Evolutionary conservation across 345 rosid species (phyloP), one percentile per base, ranked within the genome.

Genomic region (Moringa oleifera): DNA sequence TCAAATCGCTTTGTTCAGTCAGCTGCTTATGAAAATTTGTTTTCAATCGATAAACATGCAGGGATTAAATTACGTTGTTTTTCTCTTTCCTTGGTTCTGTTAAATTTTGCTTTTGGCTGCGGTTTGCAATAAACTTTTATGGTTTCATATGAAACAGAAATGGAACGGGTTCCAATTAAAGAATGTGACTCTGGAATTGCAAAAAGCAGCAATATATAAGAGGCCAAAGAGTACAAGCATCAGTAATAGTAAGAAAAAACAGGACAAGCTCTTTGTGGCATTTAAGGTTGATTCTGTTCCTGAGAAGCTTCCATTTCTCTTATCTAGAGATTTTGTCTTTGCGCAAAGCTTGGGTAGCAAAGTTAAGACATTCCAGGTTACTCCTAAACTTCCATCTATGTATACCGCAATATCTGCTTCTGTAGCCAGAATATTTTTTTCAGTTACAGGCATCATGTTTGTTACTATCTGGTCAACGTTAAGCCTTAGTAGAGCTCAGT

Each of bases 281-380:
- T 68, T 79, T 33, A 49, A 75, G 23, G 25, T 76, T 15, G 68
- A 65, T 31, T 52, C 70, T 18, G n/a, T 58, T 52, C 64, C 58
- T 51, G 68, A 31, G 59, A 37, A 1, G 51, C 70, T 66, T 17
- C 83, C 83, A 20, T 71, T 76, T 66, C 66, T 80, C 37, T 68
- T 73, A 16, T 80, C 81, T 0, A 71, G 81, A 65, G 84, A 76
- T 64, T 76, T 73, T 41, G 81, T 74, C 60, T 49, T 73, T 49
- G 81, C 75, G 20, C 53, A 24, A 31, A 79, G 63, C n/a, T 18
- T 69, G 0, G 72, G 70, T 18, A 45, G 49, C 12, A 19, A 53
- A n/a, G 23, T 51, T 5, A 54, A 65, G 45, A 68, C 71, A 51
- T 76, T 65, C 56, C 58, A 73, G 80, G 81, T 80, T 53, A 64